Percentiles rank a stretch among this genome's conserved stretches.
Evolutionary conservation across 371 early-diverging fungal genomes (phyloP).

Genomic region (Mortierella sp.): DNA sequence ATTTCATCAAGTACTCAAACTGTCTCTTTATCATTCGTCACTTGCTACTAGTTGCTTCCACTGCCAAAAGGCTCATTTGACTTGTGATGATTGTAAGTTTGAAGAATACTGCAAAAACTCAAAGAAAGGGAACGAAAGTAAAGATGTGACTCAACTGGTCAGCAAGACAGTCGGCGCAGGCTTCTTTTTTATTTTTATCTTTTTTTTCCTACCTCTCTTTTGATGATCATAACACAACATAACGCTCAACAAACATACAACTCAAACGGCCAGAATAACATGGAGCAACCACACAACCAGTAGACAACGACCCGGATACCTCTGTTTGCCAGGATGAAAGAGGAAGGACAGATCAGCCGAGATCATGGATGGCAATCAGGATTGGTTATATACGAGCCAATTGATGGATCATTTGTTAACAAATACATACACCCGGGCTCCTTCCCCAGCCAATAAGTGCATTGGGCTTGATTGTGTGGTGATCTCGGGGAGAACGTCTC

Average conservation of each 20-base stretch:
- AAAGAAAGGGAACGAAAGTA: not conserved
- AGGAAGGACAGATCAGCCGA: not conserved
- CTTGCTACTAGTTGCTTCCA: conserved; percentile 59
- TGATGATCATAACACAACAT: not conserved
- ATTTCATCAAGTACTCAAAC: not conserved
- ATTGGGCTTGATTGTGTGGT: conserved; percentile 1
- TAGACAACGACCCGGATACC: not conserved
- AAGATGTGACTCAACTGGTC: conserved; percentile 18
- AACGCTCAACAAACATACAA: not conserved
- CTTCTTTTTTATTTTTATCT: not conserved
- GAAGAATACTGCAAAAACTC: not conserved
- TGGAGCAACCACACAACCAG: not conserved
- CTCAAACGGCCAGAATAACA: not conserved
- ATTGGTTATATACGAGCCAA: not conserved
- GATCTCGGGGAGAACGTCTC: conserved; percentile 9
- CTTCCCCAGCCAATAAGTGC: conserved; percentile 1
- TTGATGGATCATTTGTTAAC: not conserved
- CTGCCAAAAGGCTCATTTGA: conserved; percentile 73
- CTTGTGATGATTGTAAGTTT: conserved; percentile 73
- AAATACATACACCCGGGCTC: conserved; percentile 10
- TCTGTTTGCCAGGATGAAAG: not conserved
- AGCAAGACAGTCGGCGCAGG: not conserved
- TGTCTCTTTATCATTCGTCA: not conserved
- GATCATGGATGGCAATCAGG: not conserved
- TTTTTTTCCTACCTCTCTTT: not conserved